Evolutionary conservation across 257 asterid genomes (phyloP), one percentile per base, ranked within the genome.

Genomic region (Ajuga chamaepitys): DNA sequence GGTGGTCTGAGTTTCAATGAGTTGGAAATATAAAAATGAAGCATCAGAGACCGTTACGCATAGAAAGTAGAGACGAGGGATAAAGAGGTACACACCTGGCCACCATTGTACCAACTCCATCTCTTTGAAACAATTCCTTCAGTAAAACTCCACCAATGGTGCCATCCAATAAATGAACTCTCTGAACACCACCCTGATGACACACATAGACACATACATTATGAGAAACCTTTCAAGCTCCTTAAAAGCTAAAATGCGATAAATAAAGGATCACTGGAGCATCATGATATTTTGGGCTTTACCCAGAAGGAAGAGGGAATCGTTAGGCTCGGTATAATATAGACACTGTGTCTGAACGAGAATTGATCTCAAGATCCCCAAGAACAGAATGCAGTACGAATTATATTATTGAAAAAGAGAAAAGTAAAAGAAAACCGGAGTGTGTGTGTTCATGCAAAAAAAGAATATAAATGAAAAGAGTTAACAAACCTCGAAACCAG

Each of bases 161-260:
- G 38, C 99, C 97, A 86, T 93, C 97, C 80, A 93, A 77, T 38
- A 93, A 78, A 81, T 93, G 97, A 66, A 93, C 99, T 73, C 99
- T 83, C 75, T 89, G 84, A 64, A 93, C 96, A 70, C 99, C 97
- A 52, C 96, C 93, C 97, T 90, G 80, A 79, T 66, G 70, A 69
- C 67, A 66, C 17, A 54, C 52, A 67, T 22, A 28, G 48, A 13
- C 21, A 66, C 54, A 51, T 48, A 54, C 30, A 32, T 28, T 21
- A 62, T 37, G 14, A 68, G 37, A 53, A 38, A 40, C 50, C 45
- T 71, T 50, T 60, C 44, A 40, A 30, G 8, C 32, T 48, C 60
- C 25, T 32, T 10, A 1, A 44, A 17, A 37, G 57, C 14, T 17
- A 16, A 40, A 58, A 34, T 47, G 62, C 32, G 22, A 68, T 18